Percentiles rank a stretch among this genome's conserved stretches.
phyloP scores from a whole-genome alignment of 345 rosid genomes.

The Aquilaria malaccensis region DNA sequence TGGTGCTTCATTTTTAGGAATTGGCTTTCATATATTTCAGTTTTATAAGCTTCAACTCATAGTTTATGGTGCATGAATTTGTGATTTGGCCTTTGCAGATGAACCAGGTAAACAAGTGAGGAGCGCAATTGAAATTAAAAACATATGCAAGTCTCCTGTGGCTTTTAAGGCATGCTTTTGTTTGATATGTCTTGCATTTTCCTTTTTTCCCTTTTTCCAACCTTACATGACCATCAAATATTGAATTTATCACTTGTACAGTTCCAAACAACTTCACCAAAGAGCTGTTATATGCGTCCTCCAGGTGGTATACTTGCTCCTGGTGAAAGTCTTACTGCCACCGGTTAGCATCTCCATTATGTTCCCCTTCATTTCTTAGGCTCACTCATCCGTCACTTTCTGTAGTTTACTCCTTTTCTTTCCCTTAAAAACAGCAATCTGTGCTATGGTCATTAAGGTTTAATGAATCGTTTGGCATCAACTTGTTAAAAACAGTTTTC shows the following conservation, averaged over 20 bases:
- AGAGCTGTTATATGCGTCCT: slow-evolving; percentile 80
- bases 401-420: slow-evolving; percentile 1
- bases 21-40: not conserved
- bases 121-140: slow-evolving; percentile 62
- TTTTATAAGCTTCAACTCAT: not conserved
- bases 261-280: slow-evolving; percentile 85
- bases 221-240: not conserved
- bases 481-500: slow-evolving; percentile 39
- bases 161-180: slow-evolving; percentile 48
- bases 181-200: slow-evolving; percentile 11
- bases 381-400: not conserved
- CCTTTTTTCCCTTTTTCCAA: not conserved
- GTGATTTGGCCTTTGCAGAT: slow-evolving; percentile 27
- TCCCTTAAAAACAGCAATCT: not conserved
- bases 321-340: slow-evolving; percentile 59
- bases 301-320: slow-evolving; percentile 70
- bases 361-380: not conserved
- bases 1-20: not conserved
- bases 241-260: slow-evolving; percentile 15
- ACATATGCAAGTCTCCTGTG: slow-evolving; percentile 53
- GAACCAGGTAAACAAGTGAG: slow-evolving; percentile 69
- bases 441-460: slow-evolving; percentile 1
- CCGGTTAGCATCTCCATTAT: slow-evolving; percentile 31
- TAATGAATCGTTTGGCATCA: slow-evolving; percentile 12
- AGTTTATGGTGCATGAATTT: slow-evolving; percentile 10